A percentile compares a stretch with the other conserved stretches of the same genome.
phyloP scores from a whole-genome alignment of 768 basidiomycete genomes.

The Candolleomyces aberdarensis region DNA sequence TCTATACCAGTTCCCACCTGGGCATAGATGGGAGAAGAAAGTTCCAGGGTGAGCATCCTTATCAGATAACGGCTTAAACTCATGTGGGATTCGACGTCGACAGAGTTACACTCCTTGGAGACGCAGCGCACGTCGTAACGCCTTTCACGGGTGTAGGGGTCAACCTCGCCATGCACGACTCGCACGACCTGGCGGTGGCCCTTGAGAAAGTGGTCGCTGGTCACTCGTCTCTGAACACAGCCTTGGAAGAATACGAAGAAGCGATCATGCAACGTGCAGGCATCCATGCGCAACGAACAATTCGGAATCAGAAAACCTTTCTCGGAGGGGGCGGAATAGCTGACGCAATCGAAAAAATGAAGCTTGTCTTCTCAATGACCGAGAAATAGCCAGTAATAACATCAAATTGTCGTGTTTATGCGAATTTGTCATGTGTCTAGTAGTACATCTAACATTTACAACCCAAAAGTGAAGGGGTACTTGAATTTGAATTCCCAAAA shows the following conservation, averaged over 20 bases:
- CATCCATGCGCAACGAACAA: too few relatives aligned
- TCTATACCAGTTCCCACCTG: constrained; percentile 11
- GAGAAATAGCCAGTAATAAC: too few relatives aligned
- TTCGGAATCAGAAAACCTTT: too few relatives aligned
- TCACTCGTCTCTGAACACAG: neutral
- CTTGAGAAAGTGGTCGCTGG: constrained; percentile 1
- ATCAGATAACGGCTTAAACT: neutral
- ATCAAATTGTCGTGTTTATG: too few relatives aligned
- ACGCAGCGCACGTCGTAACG: constrained; percentile 24
- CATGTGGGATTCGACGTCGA: neutral
- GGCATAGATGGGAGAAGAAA: constrained; percentile 4
- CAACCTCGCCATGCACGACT: constrained; percentile 19
- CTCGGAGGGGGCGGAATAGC: too few relatives aligned
- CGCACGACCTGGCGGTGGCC: constrained; percentile 15
- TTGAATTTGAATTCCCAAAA: too few relatives aligned
- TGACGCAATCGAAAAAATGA: too few relatives aligned
- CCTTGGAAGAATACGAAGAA: constrained; percentile 1
- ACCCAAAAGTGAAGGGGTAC: too few relatives aligned
- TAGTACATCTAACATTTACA: too few relatives aligned
- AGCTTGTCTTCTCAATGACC: too few relatives aligned
- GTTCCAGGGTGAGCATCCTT: constrained; percentile 2
- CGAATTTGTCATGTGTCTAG: too few relatives aligned
- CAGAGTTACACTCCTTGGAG: constrained; percentile 19
- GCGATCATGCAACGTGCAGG: constrained; percentile 1
- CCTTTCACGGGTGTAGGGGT: constrained; percentile 23